Evolutionary conservation across 495 filamentous ascomycete genomes (phyloP).

Genomic region (Penicillium argentinense): DNA sequence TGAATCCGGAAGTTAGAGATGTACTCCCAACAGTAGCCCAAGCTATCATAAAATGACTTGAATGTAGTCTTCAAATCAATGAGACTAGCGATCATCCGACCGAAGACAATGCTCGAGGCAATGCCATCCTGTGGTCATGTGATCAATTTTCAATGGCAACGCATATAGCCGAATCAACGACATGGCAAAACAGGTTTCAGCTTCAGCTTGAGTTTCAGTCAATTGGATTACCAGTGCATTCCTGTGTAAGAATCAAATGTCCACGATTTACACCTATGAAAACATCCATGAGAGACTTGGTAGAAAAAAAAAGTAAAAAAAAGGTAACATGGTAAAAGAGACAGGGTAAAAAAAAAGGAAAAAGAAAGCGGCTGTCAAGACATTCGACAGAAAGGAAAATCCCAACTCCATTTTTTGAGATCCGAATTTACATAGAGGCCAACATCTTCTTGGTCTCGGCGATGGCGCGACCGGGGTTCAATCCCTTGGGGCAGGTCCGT

Average conservation of each 20-base stretch:
- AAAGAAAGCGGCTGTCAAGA: constrained; percentile 28
- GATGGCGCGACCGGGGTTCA: constrained; percentile 94
- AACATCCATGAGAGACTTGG: constrained; percentile 41
- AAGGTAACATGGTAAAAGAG: constrained; percentile 19
- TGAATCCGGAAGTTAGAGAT: too few species aligned
- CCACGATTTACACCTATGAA: constrained; percentile 51
- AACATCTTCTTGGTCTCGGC: constrained; percentile 98
- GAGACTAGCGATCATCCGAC: too few species aligned
- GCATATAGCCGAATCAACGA: not conserved
- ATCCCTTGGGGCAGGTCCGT: constrained; percentile 93
- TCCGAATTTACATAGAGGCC: constrained; percentile 47
- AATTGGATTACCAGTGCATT: constrained; percentile 29
- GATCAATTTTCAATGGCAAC: not conserved
- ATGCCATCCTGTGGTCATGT: too few species aligned
- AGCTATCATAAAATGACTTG: not conserved
- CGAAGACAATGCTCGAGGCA: too few species aligned
- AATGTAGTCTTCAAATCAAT: too few species aligned
- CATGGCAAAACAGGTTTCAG: not conserved
- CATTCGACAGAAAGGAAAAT: constrained; percentile 32
- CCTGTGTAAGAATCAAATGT: constrained; percentile 35
- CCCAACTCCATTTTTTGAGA: constrained; percentile 40
- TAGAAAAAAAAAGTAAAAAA: constrained; percentile 24
- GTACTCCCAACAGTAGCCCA: too few species aligned
- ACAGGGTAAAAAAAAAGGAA: constrained; percentile 16
- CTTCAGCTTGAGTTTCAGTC: constrained; percentile 2